phyloP scores from a whole-genome alignment of 768 basidiomycete genomes.

The Phlebiopsis flavidoalba region DNA sequence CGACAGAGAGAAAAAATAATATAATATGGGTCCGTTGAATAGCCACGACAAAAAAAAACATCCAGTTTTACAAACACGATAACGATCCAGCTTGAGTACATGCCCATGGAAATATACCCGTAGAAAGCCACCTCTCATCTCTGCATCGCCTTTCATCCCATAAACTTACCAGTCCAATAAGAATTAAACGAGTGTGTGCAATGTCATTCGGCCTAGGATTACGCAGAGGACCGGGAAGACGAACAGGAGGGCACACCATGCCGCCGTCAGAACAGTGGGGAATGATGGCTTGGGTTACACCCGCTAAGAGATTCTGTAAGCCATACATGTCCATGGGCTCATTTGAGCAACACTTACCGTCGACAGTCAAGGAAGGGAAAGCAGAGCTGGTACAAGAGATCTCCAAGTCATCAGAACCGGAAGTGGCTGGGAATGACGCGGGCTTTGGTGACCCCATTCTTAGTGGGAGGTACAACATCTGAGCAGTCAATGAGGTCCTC shows the following conservation, averaged over 20 bases:
- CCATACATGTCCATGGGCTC: too few species aligned
- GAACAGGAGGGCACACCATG: constrained; percentile 5
- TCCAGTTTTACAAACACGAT: too few species aligned
- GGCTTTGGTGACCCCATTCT: constrained; percentile 1
- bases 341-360: background rate
- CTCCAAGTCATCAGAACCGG: background rate
- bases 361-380: constrained; percentile 5
- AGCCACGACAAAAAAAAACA: too few species aligned
- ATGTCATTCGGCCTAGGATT: too few species aligned
- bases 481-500: constrained; percentile 21
- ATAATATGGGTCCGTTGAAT: too few species aligned
- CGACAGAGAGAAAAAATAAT: too few species aligned
- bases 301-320: background rate
- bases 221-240: constrained; percentile 4
- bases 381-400: background rate
- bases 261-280: constrained; percentile 7
- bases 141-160: too few species aligned
- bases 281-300: background rate
- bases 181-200: background rate
- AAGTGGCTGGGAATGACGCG: constrained; percentile 6
- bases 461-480: constrained; percentile 18
- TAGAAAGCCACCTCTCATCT: too few species aligned
- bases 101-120: too few species aligned
- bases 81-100: too few species aligned
- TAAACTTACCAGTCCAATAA: background rate